These are phyloP conservation scores for Chlamydomonas asymmetrica DNA, from an alignment of 139 green algal genomes.

Conservation along the genomic window DNA sequence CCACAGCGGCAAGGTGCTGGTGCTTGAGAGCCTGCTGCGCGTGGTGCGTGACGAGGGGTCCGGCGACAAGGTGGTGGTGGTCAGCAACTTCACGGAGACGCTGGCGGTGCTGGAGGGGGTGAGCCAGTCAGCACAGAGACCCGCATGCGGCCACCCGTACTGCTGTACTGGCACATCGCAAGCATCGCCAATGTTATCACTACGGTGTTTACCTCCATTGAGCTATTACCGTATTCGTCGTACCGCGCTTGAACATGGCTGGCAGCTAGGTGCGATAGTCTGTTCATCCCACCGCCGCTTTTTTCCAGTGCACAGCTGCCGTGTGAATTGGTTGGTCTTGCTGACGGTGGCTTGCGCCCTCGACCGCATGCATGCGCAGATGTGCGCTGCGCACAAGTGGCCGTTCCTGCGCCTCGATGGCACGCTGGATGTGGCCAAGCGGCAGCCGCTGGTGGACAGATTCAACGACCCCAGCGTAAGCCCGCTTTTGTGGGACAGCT, in stretches of 20 bases:
- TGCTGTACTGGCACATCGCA: no score
- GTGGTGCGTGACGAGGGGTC: constrained; percentile 38
- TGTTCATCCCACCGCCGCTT: background rate
- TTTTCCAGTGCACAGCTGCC: background rate
- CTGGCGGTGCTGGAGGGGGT: constrained; percentile 48
- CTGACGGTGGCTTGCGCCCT: no score
- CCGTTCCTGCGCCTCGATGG: constrained; percentile 86
- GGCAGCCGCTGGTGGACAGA: constrained; percentile 87
- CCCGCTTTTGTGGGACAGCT: no score
- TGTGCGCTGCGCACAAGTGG: constrained; percentile 83
- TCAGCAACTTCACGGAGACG: constrained; percentile 86
- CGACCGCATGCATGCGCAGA: background rate
- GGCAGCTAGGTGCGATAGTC: background rate
- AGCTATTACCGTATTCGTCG: no score
- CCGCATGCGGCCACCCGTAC: no score
- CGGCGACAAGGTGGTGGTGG: constrained; percentile 64
- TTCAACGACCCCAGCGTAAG: constrained; percentile 79
- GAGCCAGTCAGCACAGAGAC: no score
- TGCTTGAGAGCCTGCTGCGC: constrained; percentile 63
- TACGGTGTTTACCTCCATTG: no score
- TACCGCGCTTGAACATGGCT: no score
- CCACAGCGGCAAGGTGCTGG: constrained; percentile 57
- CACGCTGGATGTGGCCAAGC: constrained; percentile 75
- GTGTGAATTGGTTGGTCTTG: no score
- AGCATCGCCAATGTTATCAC: no score